These are phyloP conservation scores for Paratinospora sagittata DNA, from an alignment of 164 flowering plant species.

Conservation along the genomic window DNA sequence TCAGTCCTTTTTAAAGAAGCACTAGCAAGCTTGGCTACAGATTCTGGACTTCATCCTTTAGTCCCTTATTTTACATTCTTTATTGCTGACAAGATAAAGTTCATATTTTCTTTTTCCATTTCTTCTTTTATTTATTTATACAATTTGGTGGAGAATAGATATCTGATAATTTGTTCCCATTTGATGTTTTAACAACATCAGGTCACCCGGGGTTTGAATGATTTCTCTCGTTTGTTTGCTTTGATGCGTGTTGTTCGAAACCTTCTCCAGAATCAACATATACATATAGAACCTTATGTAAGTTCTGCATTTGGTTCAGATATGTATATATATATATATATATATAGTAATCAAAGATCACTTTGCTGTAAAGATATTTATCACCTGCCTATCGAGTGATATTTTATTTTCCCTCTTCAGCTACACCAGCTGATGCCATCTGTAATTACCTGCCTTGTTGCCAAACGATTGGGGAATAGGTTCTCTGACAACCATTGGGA, in stretches of 20 bases:
- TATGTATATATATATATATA: no score
- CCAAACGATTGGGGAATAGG: constrained; percentile 71
- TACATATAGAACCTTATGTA: constrained; percentile 96
- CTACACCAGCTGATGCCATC: constrained; percentile 96
- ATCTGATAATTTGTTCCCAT: constrained; percentile 1
- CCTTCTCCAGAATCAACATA: constrained; percentile 91
- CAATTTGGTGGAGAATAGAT: not conserved
- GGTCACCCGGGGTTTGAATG: constrained; percentile 72
- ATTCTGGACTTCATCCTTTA: constrained; percentile 94
- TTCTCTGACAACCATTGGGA: constrained; percentile 92
- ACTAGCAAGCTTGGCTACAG: constrained; percentile 72
- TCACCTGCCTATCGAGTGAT: constrained; percentile 3
- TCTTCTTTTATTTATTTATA: not conserved
- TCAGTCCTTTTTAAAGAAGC: constrained; percentile 74
- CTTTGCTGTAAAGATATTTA: not conserved
- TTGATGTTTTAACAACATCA: constrained; percentile 18
- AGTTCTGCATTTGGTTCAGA: constrained; percentile 34
- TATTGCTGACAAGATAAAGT: no score
- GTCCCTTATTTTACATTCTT: constrained; percentile 80
- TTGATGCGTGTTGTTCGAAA: constrained; percentile 85
- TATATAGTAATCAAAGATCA: no score
- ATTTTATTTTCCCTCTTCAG: constrained; percentile 33
- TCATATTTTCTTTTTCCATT: not conserved
- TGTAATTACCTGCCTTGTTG: constrained; percentile 88
- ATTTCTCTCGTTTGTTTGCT: constrained; percentile 57